Percentiles rank a stretch among this genome's conserved stretches.
Evolutionary conservation across 2,329 filamentous ascomycete species (phyloP).

Genomic region (Dryadomyces quercus-mongolicae): DNA sequence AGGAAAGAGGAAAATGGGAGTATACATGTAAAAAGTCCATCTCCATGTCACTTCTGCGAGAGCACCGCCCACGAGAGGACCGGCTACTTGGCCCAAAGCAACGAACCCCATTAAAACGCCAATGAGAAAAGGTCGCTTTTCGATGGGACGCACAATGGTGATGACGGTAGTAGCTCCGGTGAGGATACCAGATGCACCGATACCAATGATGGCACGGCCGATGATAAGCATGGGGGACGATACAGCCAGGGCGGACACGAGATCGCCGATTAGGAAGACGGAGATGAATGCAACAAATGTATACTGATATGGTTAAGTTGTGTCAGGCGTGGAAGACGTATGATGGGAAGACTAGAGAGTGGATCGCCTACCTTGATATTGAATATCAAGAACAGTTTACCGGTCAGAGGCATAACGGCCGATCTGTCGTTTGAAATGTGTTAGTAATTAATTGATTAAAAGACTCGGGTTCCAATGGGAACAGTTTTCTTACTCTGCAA

Average conservation of each 20-base stretch:
- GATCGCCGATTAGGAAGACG: conserved; percentile 21
- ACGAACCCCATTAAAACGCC: conserved; percentile 44
- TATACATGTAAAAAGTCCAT: conserved; percentile 38
- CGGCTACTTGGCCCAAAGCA: conserved; percentile 36
- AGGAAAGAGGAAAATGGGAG: conserved; percentile 5
- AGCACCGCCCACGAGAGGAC: conserved; percentile 36
- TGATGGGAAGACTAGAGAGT: background rate
- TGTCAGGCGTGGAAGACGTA: no score
- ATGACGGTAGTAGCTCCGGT: conserved; percentile 37
- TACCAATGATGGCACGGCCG: conserved; percentile 37
- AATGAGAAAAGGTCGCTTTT: conserved; percentile 40
- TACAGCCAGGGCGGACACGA: conserved; percentile 29
- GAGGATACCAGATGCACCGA: conserved; percentile 38
- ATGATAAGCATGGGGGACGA: conserved; percentile 36
- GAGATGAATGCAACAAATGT: conserved; percentile 27
- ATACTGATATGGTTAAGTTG: conserved; percentile 7
- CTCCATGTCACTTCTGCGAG: conserved; percentile 39
- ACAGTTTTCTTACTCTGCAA: conserved; percentile 29
- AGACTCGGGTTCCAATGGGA: no score
- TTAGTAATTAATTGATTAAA: no score
- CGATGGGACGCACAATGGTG: conserved; percentile 35
- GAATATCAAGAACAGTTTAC: conserved; percentile 37
- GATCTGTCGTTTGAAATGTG: conserved; percentile 3
- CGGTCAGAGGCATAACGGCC: conserved; percentile 36
- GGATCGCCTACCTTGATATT: conserved; percentile 25